Evolutionary conservation across 2,329 filamentous ascomycete species (phyloP), one percentile per base, ranked within the genome.

Genomic region (Cytospora mali): DNA sequence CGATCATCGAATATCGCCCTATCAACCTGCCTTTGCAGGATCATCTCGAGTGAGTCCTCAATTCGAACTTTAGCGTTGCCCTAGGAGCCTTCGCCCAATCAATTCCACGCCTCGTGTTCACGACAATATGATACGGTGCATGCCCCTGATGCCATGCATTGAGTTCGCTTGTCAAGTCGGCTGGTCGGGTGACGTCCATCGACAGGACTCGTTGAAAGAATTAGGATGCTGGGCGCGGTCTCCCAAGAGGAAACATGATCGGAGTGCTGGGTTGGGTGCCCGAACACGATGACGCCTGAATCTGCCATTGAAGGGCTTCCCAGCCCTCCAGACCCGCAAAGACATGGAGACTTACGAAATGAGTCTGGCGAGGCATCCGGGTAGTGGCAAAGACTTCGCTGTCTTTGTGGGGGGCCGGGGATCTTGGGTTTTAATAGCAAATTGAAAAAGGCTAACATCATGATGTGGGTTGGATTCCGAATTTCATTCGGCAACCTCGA

Each of bases 351-450:
- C 13, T 23, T n/a, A 39, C 33, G 14, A 27, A 21, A 39, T n/a
- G 29, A 28, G 16, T 51, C 14, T 35, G 58, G 46, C 58, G 29
- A 59, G 57, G 57, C 57, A 60, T 49, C 50, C 58, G 58, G 50
- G 58, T 18, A 54, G 58, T 60, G 58, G 57, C 58, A 54, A 60
- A 48, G 35, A 11, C 6, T 35, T 18, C 35, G 42, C n/a, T 46
- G 7, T 46, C 9, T 23, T 46, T n/a, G n/a, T n/a, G n/a, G n/a
- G n/a, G n/a, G n/a, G n/a, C 18, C 13, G n/a, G 7, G n/a, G 2
- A 6, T 9, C 9, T 23, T 7, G 21, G 39, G 10, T 11, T 6
- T 39, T n/a, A n/a, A 46, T 13, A 46, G 42, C 42, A 23, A 46
- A 46, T 13, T n/a, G 9, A n/a, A 23, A 9, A n/a, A 21, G 23